phyloP scores from a whole-genome alignment of 202 grass and related monocot species.

The Elaeis oleifera region DNA sequence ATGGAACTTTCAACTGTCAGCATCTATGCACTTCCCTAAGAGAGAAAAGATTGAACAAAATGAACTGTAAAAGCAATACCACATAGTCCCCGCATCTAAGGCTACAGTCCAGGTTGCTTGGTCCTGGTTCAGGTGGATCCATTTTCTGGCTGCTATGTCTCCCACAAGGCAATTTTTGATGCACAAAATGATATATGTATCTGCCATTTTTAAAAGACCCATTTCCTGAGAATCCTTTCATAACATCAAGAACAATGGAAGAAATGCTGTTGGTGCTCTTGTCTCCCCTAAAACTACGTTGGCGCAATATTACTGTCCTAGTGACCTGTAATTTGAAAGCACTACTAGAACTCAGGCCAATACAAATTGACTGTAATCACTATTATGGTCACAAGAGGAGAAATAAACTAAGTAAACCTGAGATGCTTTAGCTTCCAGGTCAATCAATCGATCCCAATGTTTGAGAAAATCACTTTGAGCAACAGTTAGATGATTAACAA shows the following conservation, averaged over 20 bases:
- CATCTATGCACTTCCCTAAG: too few relatives aligned
- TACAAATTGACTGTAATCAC: not conserved
- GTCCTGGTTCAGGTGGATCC: slow-evolving; percentile 21
- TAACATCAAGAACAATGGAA: slow-evolving; percentile 54
- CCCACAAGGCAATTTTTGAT: slow-evolving; percentile 37
- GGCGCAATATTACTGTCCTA: slow-evolving; percentile 56
- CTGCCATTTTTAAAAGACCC: slow-evolving; percentile 58
- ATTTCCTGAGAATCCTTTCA: slow-evolving; percentile 41
- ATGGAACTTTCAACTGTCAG: too few relatives aligned
- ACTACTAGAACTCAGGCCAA: slow-evolving; percentile 15
- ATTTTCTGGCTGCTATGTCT: not conserved
- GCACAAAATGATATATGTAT: slow-evolving; percentile 76
- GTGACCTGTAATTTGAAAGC: slow-evolving; percentile 46
- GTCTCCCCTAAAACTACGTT: slow-evolving; percentile 24
- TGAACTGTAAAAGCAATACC: slow-evolving; percentile 31
- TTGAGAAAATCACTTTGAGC: slow-evolving; percentile 71
- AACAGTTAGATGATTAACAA: slow-evolving; percentile 70
- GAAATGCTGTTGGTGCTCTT: slow-evolving; percentile 26
- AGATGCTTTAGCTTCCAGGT: slow-evolving; percentile 77
- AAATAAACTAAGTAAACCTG: slow-evolving; percentile 41
- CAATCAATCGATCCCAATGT: slow-evolving; percentile 77
- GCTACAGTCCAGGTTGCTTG: slow-evolving; percentile 48
- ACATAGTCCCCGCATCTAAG: slow-evolving; percentile 71
- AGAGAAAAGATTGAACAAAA: too few relatives aligned
- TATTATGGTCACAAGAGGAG: slow-evolving; percentile 8